Conservation (phyloP, 345 rosid genomes). For the Gynandropsis gynandra region DNA sequence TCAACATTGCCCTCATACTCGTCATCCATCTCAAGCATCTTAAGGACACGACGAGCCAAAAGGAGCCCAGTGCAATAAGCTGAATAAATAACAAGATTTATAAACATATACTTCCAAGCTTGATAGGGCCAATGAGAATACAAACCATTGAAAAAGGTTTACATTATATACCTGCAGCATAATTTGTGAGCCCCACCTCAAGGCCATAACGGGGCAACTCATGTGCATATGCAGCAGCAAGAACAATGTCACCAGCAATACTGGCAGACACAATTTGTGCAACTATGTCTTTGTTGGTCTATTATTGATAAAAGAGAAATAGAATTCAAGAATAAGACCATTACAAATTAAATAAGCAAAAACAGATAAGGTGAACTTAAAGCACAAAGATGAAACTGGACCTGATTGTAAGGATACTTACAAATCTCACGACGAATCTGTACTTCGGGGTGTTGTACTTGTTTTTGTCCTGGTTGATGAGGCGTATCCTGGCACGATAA, state of each 20-base stretch:
- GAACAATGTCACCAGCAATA: constrained; percentile 42
- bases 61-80: constrained; percentile 59
- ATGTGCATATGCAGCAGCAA: constrained; percentile 46
- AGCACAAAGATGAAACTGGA: too few species aligned
- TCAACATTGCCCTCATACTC: constrained; percentile 52
- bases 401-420: constrained; percentile 23
- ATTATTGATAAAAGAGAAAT: neutral
- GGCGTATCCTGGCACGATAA: constrained; percentile 47
- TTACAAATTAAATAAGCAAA: neutral
- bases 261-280: constrained; percentile 40
- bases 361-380: neutral
- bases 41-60: constrained; percentile 49
- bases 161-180: constrained; percentile 41
- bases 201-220: constrained; percentile 49
- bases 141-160: neutral
- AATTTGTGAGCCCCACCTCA: constrained; percentile 51
- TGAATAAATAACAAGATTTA: constrained; percentile 4
- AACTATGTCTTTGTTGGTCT: constrained; percentile 45
- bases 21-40: constrained; percentile 44
- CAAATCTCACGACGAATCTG: constrained; percentile 48
- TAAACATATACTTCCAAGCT: neutral
- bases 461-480: constrained; percentile 52
- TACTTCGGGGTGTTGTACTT: constrained; percentile 56
- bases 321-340: neutral
- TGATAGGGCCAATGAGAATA: neutral